Base-by-base conservation (phyloP, 768 basidiomycete genomes). In the Gymnopilus dilepis region DNA sequence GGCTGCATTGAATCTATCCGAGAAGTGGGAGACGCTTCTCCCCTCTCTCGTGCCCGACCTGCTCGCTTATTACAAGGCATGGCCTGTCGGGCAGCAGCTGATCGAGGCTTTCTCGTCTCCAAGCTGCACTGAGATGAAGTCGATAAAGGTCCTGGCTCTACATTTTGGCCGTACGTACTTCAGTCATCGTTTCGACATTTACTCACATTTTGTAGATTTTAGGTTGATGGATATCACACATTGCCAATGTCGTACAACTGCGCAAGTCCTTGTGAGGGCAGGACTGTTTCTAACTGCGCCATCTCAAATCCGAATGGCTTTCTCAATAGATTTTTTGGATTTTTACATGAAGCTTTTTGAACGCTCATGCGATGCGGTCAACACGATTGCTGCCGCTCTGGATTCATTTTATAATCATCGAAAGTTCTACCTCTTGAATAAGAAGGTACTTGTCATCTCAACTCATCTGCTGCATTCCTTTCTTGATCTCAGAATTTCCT, bases 321-420 rank as follows among this genome's bases (percentile, higher is more conserved):
- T n/a, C n/a, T n/a, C n/a, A n/a, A n/a, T n/a, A n/a, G n/a, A n/a
- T n/a, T n/a, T 78, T 0, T 58, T 78, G 0, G 61, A 73, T 1
- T 77, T 78, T 51, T 78, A 76, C 53, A 57, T 40, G 0, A 67
- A 71, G 1, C 60, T 78, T 1, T 80, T 79, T 41, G 72, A 79
- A 57, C 61, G 67, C 0, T 77, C 78, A 0, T 78, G 76, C n/a
- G 71, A 80, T 56, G 76, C 77, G 3, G 65, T 78, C 42, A 69
- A 71, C 37, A 73, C 67, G 0, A 38, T 74, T 22, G 64, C 75
- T 0, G 38, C 43, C 15, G 71, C 74, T 0, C 63, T 78, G 3
- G 70, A 69, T 21, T 67, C 63, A 0, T 73, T 75, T 47, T 78
- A 80, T 47, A 56, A 30, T 8, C 47, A 64, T 15, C 67, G 72